Evolutionary conservation across 2,329 filamentous ascomycete species (phyloP), one percentile per base, ranked within the genome.

Genomic region (Aspergillus ruber): DNA sequence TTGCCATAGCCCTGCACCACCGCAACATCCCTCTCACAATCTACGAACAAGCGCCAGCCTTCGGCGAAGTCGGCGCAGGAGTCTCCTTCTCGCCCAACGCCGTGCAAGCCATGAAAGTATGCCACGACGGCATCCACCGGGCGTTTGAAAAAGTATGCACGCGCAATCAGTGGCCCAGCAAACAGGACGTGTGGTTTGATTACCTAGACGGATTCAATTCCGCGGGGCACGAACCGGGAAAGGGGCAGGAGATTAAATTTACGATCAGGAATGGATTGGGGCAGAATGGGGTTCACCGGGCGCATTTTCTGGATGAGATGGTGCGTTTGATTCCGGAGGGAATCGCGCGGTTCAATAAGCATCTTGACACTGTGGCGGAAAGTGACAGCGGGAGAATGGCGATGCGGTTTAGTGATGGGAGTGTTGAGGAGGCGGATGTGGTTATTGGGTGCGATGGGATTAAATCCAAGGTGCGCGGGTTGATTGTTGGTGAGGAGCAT

Each of bases 381-480:
- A 29, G 50, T 7, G 32, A n/a, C 1, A 49, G 55, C 17, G 61
- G 47, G 54, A 63, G 55, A 46, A 74, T 55, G 3, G 52, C 60
- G 4, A 56, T 77, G 32, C 58, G 57, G 17, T 78, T 77, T 44
- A 55, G 63, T 13, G 74, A 77, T 50, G 74, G 73, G 0, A 63
- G 62, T 6, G 61, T 60, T 1, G 68, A 67, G 2, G 61, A 70
- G 40, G 68, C 73, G 12, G 69, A 70, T 52, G 63, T 67, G 43
- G 67, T 75, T 0, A 65, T 77, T 44, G 73, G 74, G 3, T 72
- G 70, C 46, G 75, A 78, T 52, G 75, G 75, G 2, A 72, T 77
- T 52, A 74, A 74, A 57, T 77, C 74, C 4, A 65, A 67, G 27
- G 70, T 75, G 4, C 65, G 78, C 21, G 51, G 67, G 32, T 50